Percentiles rank a stretch among this genome's conserved stretches.
Conservation (phyloP, 495 filamentous ascomycete species). For the Penicillium paradoxum region DNA sequence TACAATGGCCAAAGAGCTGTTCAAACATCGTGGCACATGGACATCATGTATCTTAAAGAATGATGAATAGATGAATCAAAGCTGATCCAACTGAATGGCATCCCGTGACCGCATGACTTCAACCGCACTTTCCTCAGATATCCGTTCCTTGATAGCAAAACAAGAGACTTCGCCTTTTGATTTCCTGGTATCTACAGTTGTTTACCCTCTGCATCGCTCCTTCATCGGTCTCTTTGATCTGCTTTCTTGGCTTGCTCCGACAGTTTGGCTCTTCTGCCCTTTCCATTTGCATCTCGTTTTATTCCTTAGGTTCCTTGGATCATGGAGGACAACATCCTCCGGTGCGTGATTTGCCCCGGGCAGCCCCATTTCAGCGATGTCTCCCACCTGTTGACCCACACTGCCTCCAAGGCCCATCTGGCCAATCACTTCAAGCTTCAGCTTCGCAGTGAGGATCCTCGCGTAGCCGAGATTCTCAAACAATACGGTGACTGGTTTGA, state of each 20-base stretch:
- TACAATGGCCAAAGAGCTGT: constrained; percentile 38
- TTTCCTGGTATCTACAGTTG: neutral
- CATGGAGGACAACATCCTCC: constrained; percentile 55
- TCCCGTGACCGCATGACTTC: neutral
- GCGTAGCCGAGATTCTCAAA: constrained; percentile 45
- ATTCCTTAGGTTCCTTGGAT: constrained; percentile 8
- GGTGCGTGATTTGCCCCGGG: constrained; percentile 76
- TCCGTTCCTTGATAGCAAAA: too few relatives aligned
- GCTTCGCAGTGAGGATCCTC: constrained; percentile 54
- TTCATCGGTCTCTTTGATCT: neutral
- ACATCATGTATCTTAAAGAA: neutral
- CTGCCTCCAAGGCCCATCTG: constrained; percentile 79
- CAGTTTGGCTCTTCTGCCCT: constrained; percentile 3
- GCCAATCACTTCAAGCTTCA: constrained; percentile 68
- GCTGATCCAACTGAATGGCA: neutral
- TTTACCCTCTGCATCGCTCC: constrained; percentile 11
- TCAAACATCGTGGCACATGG: constrained; percentile 43
- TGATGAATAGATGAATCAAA: neutral
- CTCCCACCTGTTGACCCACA: constrained; percentile 83
- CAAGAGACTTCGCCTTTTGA: neutral
- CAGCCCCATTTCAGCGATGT: constrained; percentile 76
- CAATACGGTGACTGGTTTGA: constrained; percentile 69
- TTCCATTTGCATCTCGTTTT: constrained; percentile 3
- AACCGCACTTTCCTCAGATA: neutral
- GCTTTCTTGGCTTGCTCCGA: constrained; percentile 5